Percentiles rank a stretch among this genome's conserved stretches.
Evolutionary conservation across 805 yeast species (phyloP).

Genomic region (Teunomyces cretensis): DNA sequence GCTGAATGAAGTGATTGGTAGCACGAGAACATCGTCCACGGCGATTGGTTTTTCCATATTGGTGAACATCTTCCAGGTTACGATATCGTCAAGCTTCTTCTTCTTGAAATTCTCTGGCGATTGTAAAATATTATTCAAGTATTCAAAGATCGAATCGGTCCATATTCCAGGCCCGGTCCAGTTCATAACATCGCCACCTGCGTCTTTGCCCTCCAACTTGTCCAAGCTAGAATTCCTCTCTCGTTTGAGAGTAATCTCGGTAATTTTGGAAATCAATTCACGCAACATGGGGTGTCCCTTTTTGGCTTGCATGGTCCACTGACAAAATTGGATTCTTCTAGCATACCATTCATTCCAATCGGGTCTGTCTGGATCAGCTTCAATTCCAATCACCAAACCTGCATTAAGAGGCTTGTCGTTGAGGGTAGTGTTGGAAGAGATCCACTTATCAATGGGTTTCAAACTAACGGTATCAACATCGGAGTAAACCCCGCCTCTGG

Average conservation of each 20-base stretch:
- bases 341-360: constrained; percentile 96
- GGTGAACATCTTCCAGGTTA: constrained; percentile 59
- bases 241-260: constrained; percentile 68
- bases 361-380: constrained; percentile 93
- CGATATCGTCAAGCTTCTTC: constrained; percentile 22
- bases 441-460: constrained; percentile 75
- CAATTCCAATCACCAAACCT: constrained; percentile 87
- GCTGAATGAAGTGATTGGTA: constrained; percentile 69
- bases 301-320: constrained; percentile 92
- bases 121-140: constrained; percentile 46
- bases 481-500: constrained; percentile 90
- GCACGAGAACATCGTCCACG: constrained; percentile 65
- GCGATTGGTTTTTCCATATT: constrained; percentile 53
- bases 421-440: constrained; percentile 44
- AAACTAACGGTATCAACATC: constrained; percentile 85
- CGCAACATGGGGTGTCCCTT: constrained; percentile 88
- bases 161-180: constrained; percentile 98
- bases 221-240: constrained; percentile 46
- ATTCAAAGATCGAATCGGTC: constrained; percentile 82
- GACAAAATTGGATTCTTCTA: constrained; percentile 90
- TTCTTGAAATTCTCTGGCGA: constrained; percentile 20
- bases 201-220: constrained; percentile 54
- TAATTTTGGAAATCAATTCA: constrained; percentile 74
- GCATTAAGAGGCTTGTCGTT: constrained; percentile 39
- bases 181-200: constrained; percentile 79